These are phyloP conservation scores for Microcos paniculata DNA, from an alignment of 345 rosid genomes.

Conservation along the genomic window DNA sequence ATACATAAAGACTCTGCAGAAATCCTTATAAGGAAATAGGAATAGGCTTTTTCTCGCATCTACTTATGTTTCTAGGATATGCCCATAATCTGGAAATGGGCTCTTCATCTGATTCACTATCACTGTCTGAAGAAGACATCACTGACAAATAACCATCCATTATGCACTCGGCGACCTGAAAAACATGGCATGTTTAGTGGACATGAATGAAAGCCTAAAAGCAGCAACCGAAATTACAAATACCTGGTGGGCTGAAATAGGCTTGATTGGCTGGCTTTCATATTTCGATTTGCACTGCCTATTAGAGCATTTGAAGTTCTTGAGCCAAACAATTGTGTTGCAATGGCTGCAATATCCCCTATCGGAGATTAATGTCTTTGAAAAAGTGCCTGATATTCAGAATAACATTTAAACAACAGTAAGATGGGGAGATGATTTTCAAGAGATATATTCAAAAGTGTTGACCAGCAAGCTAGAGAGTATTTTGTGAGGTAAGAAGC, in stretches of 20 bases:
- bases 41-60: background rate
- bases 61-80: slow-evolving; percentile 29
- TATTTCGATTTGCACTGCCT: slow-evolving; percentile 13
- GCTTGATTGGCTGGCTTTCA: slow-evolving; percentile 30
- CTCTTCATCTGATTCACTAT: slow-evolving; percentile 48
- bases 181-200: background rate
- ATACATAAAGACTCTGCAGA: background rate
- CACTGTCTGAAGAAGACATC: slow-evolving; percentile 47
- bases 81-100: slow-evolving; percentile 46
- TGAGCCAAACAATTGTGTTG: slow-evolving; percentile 55
- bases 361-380: slow-evolving; percentile 41
- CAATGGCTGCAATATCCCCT: slow-evolving; percentile 66
- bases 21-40: background rate
- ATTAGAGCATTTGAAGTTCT: slow-evolving; percentile 41
- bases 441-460: background rate
- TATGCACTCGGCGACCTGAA: slow-evolving; percentile 54
- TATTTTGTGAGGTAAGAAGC: background rate
- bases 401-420: background rate
- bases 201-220: background rate
- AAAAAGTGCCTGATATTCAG: slow-evolving; percentile 35
- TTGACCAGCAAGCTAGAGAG: background rate
- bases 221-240: background rate
- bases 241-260: slow-evolving; percentile 46
- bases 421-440: background rate
- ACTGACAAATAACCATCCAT: slow-evolving; percentile 29